These are phyloP conservation scores for Fusarium sp. DNA, from an alignment of 2,329 filamentous ascomycete species.

Conservation along the genomic window DNA sequence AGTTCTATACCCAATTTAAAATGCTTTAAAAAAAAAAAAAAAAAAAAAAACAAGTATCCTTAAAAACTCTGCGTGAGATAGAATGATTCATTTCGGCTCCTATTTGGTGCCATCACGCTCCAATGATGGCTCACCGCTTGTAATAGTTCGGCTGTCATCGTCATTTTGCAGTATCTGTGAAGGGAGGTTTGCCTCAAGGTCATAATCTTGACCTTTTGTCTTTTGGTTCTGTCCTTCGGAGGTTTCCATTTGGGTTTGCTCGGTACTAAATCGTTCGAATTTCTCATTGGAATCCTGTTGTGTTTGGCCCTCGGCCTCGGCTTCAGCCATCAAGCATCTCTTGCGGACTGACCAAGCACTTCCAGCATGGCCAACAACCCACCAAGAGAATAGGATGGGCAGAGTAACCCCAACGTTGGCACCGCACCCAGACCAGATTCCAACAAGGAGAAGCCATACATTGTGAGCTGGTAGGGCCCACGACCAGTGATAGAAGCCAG, in stretches of 20 bases:
- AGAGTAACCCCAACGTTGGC: slow-evolving; percentile 4
- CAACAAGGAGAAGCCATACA: slow-evolving; percentile 18
- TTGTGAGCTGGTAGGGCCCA: slow-evolving; percentile 29
- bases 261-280: neutral
- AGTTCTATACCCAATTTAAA: neutral
- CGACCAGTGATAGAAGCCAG: slow-evolving; percentile 29
- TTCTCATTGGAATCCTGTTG: neutral
- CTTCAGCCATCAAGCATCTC: slow-evolving; percentile 23
- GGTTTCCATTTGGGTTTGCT: neutral
- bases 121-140: neutral
- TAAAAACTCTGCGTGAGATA: neutral
- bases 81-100: accelerated
- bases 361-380: slow-evolving; percentile 15
- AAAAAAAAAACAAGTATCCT: neutral
- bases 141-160: neutral
- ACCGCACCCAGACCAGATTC: slow-evolving; percentile 27
- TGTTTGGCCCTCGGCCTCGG: neutral
- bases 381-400: slow-evolving; percentile 29
- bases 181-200: neutral
- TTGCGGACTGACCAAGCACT: slow-evolving; percentile 30
- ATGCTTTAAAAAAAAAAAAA: too few species aligned
- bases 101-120: neutral
- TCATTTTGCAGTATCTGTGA: neutral
- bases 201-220: neutral
- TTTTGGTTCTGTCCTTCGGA: neutral